phyloP scores from a whole-genome alignment of 345 rosid species.

The Camelina sativa region DNA sequence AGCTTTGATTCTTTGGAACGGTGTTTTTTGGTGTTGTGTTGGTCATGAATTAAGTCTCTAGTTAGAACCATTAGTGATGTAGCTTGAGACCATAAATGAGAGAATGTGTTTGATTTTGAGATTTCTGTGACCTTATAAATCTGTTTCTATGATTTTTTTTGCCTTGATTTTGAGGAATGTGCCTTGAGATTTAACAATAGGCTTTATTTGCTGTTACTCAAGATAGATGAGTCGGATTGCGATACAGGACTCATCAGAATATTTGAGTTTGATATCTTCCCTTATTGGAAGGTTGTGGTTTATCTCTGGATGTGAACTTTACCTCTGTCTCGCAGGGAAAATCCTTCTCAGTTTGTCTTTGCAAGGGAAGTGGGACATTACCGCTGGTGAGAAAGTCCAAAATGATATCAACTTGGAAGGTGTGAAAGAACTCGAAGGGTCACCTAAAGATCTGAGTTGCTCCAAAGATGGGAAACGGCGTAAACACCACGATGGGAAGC shows the following conservation, averaged over 20 bases:
- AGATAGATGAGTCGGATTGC: not conserved
- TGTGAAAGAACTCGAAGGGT: constrained; percentile 45
- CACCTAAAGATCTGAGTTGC: constrained; percentile 31
- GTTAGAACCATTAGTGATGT: constrained; percentile 3
- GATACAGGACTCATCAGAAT: constrained; percentile 18
- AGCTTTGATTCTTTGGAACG: not conserved
- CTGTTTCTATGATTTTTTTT: not conserved
- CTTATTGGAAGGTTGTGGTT: not conserved
- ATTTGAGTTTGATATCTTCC: constrained; percentile 4
- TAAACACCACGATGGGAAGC: constrained; percentile 65
- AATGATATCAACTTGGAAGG: constrained; percentile 42
- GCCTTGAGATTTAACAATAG: no score
- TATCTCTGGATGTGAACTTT: constrained; percentile 9
- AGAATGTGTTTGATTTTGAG: not conserved
- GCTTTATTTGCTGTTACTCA: not conserved
- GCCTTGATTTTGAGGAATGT: not conserved
- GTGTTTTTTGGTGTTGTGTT: not conserved
- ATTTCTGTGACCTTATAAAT: not conserved
- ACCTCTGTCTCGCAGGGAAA: constrained; percentile 54
- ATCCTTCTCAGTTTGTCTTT: constrained; percentile 68
- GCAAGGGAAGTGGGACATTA: constrained; percentile 51
- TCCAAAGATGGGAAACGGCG: constrained; percentile 53
- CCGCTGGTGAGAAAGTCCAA: constrained; percentile 37
- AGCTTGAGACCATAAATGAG: not conserved
- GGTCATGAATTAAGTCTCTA: not conserved